Conservation (phyloP, 2,329 filamentous ascomycete species). For the Lasiodiplodia theobromae region DNA sequence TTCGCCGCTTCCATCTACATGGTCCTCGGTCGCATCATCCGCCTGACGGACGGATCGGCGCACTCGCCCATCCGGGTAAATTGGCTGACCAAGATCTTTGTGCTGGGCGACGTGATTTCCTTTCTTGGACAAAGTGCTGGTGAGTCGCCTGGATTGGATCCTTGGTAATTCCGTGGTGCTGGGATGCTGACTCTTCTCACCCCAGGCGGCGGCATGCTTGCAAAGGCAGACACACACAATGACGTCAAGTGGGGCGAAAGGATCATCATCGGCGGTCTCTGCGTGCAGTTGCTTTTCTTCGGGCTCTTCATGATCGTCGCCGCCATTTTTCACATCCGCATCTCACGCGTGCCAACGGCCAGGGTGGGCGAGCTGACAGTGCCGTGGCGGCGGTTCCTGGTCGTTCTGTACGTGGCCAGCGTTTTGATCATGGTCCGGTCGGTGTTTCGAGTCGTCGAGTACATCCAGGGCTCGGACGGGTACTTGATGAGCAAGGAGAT, state of each 20-base stretch:
- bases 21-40: conserved; percentile 51
- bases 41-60: conserved; percentile 43
- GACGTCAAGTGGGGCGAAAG: conserved; percentile 42
- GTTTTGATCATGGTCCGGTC: conserved; percentile 58
- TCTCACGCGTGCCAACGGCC: conserved; percentile 34
- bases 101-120: conserved; percentile 50
- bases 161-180: background rate
- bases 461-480: conserved; percentile 53
- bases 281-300: conserved; percentile 61
- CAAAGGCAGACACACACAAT: background rate
- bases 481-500: conserved; percentile 55
- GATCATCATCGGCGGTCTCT: conserved; percentile 57
- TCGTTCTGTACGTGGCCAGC: conserved; percentile 53
- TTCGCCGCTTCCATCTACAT: conserved; percentile 57
- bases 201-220: conserved; percentile 24
- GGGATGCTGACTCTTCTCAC: background rate
- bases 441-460: conserved; percentile 60
- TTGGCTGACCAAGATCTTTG: conserved; percentile 52
- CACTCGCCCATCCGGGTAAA: conserved; percentile 44
- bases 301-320: conserved; percentile 54
- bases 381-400: conserved; percentile 45
- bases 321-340: conserved; percentile 39
- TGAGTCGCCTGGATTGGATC: background rate
- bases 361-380: background rate
- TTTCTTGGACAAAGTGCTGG: conserved; percentile 49